Evolutionary conservation across 805 yeast genomes (phyloP).

Genomic region (Monosporozyma yasuniensis): DNA sequence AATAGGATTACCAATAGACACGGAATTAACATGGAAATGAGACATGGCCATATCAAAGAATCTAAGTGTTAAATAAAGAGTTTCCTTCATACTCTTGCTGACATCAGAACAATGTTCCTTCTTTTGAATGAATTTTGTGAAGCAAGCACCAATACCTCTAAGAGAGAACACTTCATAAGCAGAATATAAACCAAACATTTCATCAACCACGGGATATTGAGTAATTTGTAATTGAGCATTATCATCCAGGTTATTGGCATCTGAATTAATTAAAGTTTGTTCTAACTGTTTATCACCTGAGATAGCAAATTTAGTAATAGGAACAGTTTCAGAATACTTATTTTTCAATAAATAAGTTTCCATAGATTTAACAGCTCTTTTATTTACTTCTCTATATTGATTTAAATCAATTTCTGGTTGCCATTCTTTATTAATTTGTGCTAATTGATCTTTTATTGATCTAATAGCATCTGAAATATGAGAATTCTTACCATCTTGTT

Average conservation of each 20-base stretch:
- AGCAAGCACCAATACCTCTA: slow-evolving; percentile 24
- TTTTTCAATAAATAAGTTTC: slow-evolving; percentile 25
- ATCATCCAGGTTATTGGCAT: background rate
- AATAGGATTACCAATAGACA: slow-evolving; percentile 21
- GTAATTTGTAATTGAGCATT: background rate
- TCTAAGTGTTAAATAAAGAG: slow-evolving; percentile 22
- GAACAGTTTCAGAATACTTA: slow-evolving; percentile 18
- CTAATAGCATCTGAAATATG: slow-evolving; percentile 11
- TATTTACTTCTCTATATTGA: background rate
- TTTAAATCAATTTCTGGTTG: slow-evolving; percentile 14
- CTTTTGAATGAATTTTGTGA: slow-evolving; percentile 9
- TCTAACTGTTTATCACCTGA: slow-evolving; percentile 1
- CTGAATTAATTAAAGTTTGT: slow-evolving; percentile 1
- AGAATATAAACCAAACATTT: slow-evolving; percentile 25
- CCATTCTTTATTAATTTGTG: slow-evolving; percentile 12
- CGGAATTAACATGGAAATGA: slow-evolving; percentile 15
- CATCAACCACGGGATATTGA: slow-evolving; percentile 16
- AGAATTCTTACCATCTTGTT: background rate
- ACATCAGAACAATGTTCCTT: slow-evolving; percentile 1
- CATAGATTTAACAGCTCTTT: slow-evolving; percentile 12
- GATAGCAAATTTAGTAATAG: slow-evolving; percentile 18
- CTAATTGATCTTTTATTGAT: slow-evolving; percentile 12
- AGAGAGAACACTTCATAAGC: slow-evolving; percentile 23
- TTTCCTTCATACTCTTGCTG: slow-evolving; percentile 38
- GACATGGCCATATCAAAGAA: slow-evolving; percentile 24